Evolutionary conservation across 106 monocot species (phyloP).

Genomic region (Dioscorea alata): DNA sequence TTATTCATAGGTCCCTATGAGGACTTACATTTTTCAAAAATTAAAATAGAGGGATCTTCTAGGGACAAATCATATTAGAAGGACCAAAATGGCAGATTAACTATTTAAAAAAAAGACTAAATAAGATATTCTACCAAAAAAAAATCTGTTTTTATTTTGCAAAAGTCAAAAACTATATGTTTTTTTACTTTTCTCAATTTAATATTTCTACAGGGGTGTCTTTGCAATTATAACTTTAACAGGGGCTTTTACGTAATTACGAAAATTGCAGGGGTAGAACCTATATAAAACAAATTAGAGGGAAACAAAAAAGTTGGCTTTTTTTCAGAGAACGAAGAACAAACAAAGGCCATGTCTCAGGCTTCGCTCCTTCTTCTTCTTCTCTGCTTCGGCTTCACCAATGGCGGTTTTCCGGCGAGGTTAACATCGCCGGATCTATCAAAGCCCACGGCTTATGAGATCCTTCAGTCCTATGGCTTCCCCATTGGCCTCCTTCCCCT

Average conservation of each 20-base stretch:
- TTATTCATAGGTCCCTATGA: too few relatives aligned
- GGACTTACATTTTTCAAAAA: too few relatives aligned
- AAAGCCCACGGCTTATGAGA: slow-evolving; percentile 20
- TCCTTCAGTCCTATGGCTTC: slow-evolving; percentile 42
- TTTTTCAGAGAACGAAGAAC: background rate
- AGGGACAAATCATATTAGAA: too few relatives aligned
- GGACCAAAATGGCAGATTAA: too few relatives aligned
- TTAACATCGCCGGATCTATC: background rate
- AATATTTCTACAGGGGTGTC: background rate
- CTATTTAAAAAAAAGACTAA: too few relatives aligned
- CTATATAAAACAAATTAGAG: too few relatives aligned
- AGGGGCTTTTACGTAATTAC: background rate
- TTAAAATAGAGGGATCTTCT: too few relatives aligned
- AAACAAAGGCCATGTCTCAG: background rate
- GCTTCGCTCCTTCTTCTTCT: slow-evolving; percentile 1
- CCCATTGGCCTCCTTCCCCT: slow-evolving; percentile 43
- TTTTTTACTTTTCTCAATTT: too few relatives aligned
- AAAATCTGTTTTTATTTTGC: too few relatives aligned
- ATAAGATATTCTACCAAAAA: too few relatives aligned
- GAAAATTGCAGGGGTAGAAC: background rate
- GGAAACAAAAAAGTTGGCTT: background rate
- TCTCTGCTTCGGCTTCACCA: background rate
- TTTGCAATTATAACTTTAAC: background rate
- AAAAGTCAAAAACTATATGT: too few relatives aligned
- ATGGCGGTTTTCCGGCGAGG: background rate